Conservation (phyloP, 2,329 filamentous ascomycete species). For the Ophiostoma triangulosporum region DNA sequence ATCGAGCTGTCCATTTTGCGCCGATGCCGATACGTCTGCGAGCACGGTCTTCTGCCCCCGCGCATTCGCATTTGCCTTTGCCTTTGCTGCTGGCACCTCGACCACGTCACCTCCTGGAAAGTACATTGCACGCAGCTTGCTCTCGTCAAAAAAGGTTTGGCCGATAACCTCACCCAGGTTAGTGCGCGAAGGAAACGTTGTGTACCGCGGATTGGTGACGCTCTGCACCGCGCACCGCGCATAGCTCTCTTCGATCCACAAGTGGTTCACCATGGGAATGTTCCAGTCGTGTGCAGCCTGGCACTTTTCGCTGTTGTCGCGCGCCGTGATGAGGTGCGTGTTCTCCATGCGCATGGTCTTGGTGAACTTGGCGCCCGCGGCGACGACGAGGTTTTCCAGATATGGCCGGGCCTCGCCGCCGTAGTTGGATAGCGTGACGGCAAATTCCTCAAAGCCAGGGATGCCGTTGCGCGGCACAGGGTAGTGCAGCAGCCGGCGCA, state of each 20-base stretch:
- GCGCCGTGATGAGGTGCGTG: constrained; percentile 86
- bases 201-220: constrained; percentile 62
- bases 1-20: not conserved
- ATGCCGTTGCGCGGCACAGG: constrained; percentile 67
- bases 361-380: constrained; percentile 76
- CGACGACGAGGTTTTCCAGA: constrained; percentile 78
- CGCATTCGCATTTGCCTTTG: constrained; percentile 17
- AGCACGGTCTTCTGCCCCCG: constrained; percentile 4
- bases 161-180: constrained; percentile 90
- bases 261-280: constrained; percentile 78
- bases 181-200: constrained; percentile 73
- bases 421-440: constrained; percentile 91
- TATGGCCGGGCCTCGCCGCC: constrained; percentile 88
- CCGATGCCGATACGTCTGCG: constrained; percentile 3
- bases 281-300: constrained; percentile 87
- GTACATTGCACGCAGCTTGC: constrained; percentile 49
- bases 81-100: constrained; percentile 15
- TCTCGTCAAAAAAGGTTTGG: constrained; percentile 65
- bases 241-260: constrained; percentile 97
- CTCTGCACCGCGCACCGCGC: constrained; percentile 69
- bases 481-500: constrained; percentile 77
- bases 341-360: constrained; percentile 93
- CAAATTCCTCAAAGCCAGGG: constrained; percentile 60
- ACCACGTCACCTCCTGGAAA: constrained; percentile 40
- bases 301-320: constrained; percentile 83